Evolutionary conservation across 1,139 yeast genomes (phyloP).

Genomic region (Suzukiozyma palmioleophila): DNA sequence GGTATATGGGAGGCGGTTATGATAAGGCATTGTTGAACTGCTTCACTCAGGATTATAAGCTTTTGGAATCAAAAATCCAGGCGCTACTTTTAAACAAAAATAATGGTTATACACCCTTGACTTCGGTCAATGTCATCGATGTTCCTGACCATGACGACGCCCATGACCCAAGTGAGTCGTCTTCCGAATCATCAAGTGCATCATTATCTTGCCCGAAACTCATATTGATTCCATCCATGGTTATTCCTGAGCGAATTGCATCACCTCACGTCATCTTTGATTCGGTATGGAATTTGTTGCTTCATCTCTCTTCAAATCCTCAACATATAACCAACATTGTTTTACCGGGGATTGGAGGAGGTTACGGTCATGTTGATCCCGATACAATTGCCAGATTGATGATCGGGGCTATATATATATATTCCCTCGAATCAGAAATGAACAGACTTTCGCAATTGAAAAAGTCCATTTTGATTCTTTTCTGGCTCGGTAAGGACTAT

Average conservation of each 20-base stretch:
- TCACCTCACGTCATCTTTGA: slow-evolving; percentile 10
- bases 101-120: slow-evolving; percentile 19
- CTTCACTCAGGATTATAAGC: slow-evolving; percentile 8
- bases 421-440: slow-evolving; percentile 10
- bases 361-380: slow-evolving; percentile 20
- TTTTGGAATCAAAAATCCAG: slow-evolving; percentile 15
- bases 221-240: slow-evolving; percentile 13
- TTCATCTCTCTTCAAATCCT: slow-evolving; percentile 2
- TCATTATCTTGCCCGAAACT: slow-evolving; percentile 4
- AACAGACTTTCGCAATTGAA: slow-evolving; percentile 9
- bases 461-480: slow-evolving; percentile 15
- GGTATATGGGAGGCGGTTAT: slow-evolving; percentile 27
- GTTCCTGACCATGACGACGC: slow-evolving; percentile 7
- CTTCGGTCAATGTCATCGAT: slow-evolving; percentile 12
- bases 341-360: slow-evolving; percentile 29
- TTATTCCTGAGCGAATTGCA: slow-evolving; percentile 13
- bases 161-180: slow-evolving; percentile 1
- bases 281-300: slow-evolving; percentile 20
- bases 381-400: slow-evolving; percentile 16
- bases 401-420: slow-evolving; percentile 17
- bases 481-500: slow-evolving; percentile 19
- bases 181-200: background rate
- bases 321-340: slow-evolving; percentile 12
- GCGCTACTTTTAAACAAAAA: slow-evolving; percentile 9
- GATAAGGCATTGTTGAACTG: slow-evolving; percentile 12